phyloP scores from a whole-genome alignment of 805 yeast species.

The Saturnispora silvae region DNA sequence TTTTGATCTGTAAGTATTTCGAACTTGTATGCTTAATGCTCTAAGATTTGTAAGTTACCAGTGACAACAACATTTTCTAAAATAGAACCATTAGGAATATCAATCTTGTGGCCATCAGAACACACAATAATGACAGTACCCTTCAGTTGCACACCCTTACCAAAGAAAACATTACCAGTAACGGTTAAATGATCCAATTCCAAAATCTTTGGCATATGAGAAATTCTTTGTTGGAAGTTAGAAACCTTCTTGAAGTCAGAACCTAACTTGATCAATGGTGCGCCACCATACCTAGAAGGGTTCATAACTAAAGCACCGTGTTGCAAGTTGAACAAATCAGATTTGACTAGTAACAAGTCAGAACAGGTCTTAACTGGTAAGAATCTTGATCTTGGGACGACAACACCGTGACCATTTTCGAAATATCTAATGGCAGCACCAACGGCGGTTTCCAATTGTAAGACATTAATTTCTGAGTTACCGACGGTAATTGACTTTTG shows the following conservation, averaged over 20 bases:
- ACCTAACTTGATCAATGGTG: conserved; percentile 93
- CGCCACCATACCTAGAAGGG: conserved; percentile 77
- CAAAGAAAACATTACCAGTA: conserved; percentile 90
- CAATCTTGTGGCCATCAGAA: conserved; percentile 92
- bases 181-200: conserved; percentile 96
- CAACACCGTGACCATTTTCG: conserved; percentile 92
- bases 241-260: conserved; percentile 93
- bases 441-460: conserved; percentile 96
- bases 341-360: conserved; percentile 86
- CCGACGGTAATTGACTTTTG: conserved; percentile 74
- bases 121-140: conserved; percentile 98
- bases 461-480: conserved; percentile 66
- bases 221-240: conserved; percentile 79
- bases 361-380: conserved; percentile 97
- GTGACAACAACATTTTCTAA: conserved; percentile 95
- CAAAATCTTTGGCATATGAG: conserved; percentile 91
- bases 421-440: conserved; percentile 98
- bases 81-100: conserved; percentile 92
- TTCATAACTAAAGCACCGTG: conserved; percentile 86
- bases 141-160: conserved; percentile 81
- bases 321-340: conserved; percentile 81
- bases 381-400: conserved; percentile 96
- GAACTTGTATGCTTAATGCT: conserved; percentile 42
- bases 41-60: conserved; percentile 89
- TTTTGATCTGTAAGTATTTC: background rate